A percentile compares a stretch with the other conserved stretches of the same genome.
Evolutionary conservation across 208 protist species (phyloP).

Genomic region (Acanthamoeba sp.): DNA sequence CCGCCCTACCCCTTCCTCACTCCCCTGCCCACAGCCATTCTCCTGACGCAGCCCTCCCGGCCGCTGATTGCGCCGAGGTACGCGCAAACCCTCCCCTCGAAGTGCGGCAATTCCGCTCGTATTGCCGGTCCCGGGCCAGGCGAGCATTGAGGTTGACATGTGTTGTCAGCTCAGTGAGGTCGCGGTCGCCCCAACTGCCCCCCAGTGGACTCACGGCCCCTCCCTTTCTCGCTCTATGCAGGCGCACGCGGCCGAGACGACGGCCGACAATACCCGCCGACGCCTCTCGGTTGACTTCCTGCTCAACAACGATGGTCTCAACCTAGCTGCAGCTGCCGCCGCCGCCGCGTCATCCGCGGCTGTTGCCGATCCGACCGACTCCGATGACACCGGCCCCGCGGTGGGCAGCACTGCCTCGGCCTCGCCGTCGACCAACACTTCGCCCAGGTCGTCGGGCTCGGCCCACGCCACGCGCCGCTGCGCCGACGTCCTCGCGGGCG

Average conservation of each 20-base stretch:
- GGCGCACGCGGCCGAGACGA: neutral
- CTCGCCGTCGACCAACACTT: neutral
- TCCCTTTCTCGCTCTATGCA: too few relatives aligned
- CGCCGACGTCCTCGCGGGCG: neutral
- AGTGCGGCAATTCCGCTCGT: neutral
- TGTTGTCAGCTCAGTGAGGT: too few relatives aligned
- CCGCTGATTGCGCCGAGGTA: too few relatives aligned
- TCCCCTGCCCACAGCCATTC: too few relatives aligned
- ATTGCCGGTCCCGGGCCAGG: neutral
- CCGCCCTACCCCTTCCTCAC: too few relatives aligned
- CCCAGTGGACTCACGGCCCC: too few relatives aligned
- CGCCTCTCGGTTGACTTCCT: neutral
- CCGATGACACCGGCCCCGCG: too few relatives aligned
- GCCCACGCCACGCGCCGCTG: neutral
- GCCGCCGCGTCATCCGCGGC: neutral
- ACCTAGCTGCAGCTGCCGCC: neutral
- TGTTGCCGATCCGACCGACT: neutral
- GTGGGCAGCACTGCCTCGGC: neutral
- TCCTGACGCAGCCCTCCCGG: too few relatives aligned
- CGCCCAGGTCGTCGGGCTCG: neutral
- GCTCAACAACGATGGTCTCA: neutral
- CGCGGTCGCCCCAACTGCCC: neutral
- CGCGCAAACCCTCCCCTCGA: too few relatives aligned
- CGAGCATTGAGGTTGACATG: too few relatives aligned
- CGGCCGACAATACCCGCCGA: neutral